Evolutionary conservation across 1,139 yeast genomes (phyloP).

Genomic region (Yamadazyma blattariae): DNA sequence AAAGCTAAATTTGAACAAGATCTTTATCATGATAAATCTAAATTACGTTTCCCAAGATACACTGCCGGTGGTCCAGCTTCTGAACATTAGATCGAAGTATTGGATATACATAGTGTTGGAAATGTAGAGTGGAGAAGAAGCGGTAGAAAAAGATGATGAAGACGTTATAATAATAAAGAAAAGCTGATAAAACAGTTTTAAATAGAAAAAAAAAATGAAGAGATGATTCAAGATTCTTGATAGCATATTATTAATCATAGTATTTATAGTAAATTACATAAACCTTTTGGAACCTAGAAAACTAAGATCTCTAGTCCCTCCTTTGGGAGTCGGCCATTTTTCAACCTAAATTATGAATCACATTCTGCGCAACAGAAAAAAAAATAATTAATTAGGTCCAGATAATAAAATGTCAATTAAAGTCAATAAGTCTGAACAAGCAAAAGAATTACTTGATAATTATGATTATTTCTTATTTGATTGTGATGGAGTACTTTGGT

Average conservation of each 20-base stretch:
- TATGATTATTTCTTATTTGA: conserved; percentile 45
- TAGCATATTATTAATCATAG: conserved; percentile 2
- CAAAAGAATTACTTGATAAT: conserved; percentile 19
- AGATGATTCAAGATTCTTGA: conserved; percentile 2
- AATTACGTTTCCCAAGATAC: conserved; percentile 44
- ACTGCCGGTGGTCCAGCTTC: conserved; percentile 42
- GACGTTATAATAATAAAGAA: too few relatives aligned
- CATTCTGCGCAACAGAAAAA: too few relatives aligned
- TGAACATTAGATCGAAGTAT: conserved; percentile 17
- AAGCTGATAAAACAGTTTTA: too few relatives aligned
- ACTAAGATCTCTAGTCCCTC: background rate
- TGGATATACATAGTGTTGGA: too few relatives aligned
- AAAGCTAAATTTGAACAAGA: conserved; percentile 44
- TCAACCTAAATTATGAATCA: too few relatives aligned
- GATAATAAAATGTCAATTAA: conserved; percentile 16
- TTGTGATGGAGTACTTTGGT: conserved; percentile 51
- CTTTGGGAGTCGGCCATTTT: too few relatives aligned
- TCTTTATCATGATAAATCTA: conserved; percentile 44
- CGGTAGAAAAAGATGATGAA: background rate
- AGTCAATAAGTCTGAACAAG: conserved; percentile 17
- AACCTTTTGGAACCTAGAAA: background rate
- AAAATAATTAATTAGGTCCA: too few relatives aligned
- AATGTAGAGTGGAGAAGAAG: conserved; percentile 1
- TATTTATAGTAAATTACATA: conserved; percentile 1
- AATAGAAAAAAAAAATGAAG: too few relatives aligned